Base-by-base conservation (phyloP, 768 basidiomycete species). In the Lactarius hengduanensis region DNA sequence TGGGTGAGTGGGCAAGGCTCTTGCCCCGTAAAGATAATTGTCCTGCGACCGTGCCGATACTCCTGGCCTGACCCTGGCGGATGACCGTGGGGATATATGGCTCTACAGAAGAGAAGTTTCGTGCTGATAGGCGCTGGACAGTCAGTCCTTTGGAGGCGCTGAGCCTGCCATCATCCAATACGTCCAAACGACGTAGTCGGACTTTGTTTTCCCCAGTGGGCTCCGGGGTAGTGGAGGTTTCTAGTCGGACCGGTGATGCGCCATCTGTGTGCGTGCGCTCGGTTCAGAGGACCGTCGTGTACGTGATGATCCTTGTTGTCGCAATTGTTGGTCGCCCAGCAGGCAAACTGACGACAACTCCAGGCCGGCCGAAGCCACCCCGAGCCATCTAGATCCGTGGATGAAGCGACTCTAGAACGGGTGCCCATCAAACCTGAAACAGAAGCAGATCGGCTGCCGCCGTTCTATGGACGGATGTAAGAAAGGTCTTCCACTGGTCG, bases 181-280 rank as follows among this genome's bases (percentile, higher is more conserved):
- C 54, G 26, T 45, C 8, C 28, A n/a, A 40, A 26, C 41, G 20
- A 36, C 15, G 58, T 57, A 55, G 18, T 40, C 65, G 61, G 56
- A 66, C 47, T 62, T 62, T 28, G 15, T 38, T 47, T 57, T 41
- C 57, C 50, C 61, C 50, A 50, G 34, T 34, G n/a, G 47, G 47
- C 18, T 28, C 47, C 61, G 47, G 65, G 47, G 47, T 50, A 22
- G 20, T 11, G 22, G 50, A 22, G n/a, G 10, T 57, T 16, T 38
- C 60, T 53, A 2, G 38, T 62, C 57, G 65, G 50, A 59, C 57
- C 57, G 66, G 34, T 36, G 47, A 45, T 15, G 55, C 45, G 60
- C 43, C 45, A 20, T 32, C 18, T 26, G 11, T 50, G 47, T 55
- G 30, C 30, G 53, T 16, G 32, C n/a, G 34, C 22, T 61, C 64